These are phyloP conservation scores for Paraphaeosphaeria sporulosa DNA, from an alignment of 2,329 filamentous ascomycete genomes.

Conservation along the genomic window DNA sequence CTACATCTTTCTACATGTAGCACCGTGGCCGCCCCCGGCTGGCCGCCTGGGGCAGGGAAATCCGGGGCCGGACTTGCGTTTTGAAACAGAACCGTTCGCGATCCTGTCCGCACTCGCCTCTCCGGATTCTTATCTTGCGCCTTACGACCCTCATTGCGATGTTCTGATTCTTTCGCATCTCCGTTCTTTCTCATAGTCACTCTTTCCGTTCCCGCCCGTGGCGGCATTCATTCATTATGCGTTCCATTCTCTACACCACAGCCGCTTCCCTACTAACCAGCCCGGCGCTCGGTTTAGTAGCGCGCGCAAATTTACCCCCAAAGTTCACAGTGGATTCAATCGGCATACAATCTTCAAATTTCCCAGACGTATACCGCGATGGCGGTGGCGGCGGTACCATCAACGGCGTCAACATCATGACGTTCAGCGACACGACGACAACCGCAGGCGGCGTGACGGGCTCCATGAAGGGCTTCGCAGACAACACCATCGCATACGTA, in stretches of 20 bases:
- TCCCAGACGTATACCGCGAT: not conserved
- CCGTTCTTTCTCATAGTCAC: not conserved
- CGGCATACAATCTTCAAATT: slow-evolving; percentile 1
- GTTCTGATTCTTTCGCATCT: not conserved
- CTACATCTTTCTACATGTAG: not conserved
- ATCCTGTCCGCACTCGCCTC: not conserved
- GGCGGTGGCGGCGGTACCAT: not conserved
- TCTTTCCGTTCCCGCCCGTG: not conserved
- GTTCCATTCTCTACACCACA: not conserved
- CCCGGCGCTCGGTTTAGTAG: not conserved
- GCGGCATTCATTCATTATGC: not conserved
- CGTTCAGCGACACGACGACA: slow-evolving; percentile 1
- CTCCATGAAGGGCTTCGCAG: not conserved
- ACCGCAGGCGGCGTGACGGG: not conserved
- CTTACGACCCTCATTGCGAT: not conserved
- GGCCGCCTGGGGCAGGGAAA: not conserved
- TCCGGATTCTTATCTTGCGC: not conserved
- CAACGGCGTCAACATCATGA: not conserved
- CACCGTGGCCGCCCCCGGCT: not conserved
- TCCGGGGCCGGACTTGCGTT: slow-evolving; percentile 3
- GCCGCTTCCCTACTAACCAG: not conserved
- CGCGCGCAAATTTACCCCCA: not conserved
- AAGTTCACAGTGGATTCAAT: not conserved
- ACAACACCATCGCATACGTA: slow-evolving; percentile 2
- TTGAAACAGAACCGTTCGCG: not conserved